phyloP scores from a whole-genome alignment of 345 rosid genomes.

The Camelina neglecta region DNA sequence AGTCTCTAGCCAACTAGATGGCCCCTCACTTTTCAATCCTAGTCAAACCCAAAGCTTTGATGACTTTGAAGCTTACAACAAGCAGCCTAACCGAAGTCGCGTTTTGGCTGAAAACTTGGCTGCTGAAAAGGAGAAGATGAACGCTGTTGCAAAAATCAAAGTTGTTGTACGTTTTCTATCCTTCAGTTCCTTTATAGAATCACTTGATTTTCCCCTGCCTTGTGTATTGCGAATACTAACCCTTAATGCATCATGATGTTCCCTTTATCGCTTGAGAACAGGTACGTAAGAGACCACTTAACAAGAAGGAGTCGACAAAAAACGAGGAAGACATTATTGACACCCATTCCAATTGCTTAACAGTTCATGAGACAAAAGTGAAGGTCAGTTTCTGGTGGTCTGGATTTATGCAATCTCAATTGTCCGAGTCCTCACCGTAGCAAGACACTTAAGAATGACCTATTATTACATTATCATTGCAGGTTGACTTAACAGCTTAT shows the following conservation, averaged over 20 bases:
- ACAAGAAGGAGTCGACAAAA: slow-evolving; percentile 90
- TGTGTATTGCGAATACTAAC: slow-evolving; percentile 13
- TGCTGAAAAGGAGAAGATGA: slow-evolving; percentile 79
- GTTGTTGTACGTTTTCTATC: slow-evolving; percentile 77
- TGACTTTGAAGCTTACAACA: slow-evolving; percentile 74
- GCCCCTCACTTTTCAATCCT: slow-evolving; percentile 65
- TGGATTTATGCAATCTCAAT: slow-evolving; percentile 15
- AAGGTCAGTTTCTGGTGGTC: slow-evolving; percentile 60
- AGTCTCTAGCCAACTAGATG: slow-evolving; percentile 61
- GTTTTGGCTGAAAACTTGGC: slow-evolving; percentile 77
- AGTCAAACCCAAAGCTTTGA: slow-evolving; percentile 81
- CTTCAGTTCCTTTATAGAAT: background rate
- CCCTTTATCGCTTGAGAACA: slow-evolving; percentile 44
- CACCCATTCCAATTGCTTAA: slow-evolving; percentile 70
- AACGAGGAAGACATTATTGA: slow-evolving; percentile 95
- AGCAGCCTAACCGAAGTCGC: slow-evolving; percentile 71
- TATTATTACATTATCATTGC: slow-evolving; percentile 30
- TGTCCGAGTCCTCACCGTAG: slow-evolving; percentile 3
- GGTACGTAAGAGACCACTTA: slow-evolving; percentile 98
- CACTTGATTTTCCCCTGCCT: slow-evolving; percentile 1
- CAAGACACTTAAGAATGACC: slow-evolving; percentile 17
- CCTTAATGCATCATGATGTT: slow-evolving; percentile 4
- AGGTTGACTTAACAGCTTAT: slow-evolving; percentile 97
- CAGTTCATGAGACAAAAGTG: slow-evolving; percentile 93
- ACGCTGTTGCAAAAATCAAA: slow-evolving; percentile 97